phyloP scores from a whole-genome alignment of 202 grass and related monocot genomes.

The Carex arenaria region DNA sequence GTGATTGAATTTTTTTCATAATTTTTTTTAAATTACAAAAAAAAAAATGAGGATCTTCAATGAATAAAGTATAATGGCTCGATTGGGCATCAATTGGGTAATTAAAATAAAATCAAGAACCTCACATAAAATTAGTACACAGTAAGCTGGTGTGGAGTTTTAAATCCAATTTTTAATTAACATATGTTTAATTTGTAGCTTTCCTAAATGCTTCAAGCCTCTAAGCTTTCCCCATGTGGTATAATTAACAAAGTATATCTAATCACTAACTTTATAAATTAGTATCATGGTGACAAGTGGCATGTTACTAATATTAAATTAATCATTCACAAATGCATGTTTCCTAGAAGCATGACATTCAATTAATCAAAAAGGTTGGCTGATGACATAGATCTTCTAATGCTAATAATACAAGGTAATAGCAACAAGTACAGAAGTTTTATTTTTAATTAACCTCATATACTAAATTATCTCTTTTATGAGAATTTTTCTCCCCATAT shows the following conservation, averaged over 20 bases:
- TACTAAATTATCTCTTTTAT: neutral
- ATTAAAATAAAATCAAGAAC: neutral
- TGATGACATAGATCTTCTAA: neutral
- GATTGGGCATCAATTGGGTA: neutral
- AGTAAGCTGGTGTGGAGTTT: neutral
- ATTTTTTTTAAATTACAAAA: neutral
- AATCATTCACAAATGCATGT: neutral
- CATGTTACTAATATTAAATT: neutral
- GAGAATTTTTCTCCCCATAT: neutral
- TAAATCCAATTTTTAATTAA: neutral
- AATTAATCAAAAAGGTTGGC: neutral
- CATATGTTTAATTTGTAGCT: neutral
- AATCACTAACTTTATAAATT: neutral
- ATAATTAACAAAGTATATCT: neutral
- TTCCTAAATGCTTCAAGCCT: neutral
- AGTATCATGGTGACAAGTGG: neutral
- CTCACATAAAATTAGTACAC: neutral
- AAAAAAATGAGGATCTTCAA: no score
- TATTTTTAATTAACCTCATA: neutral
- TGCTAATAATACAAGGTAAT: slow-evolving; percentile 4
- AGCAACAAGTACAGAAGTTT: neutral
- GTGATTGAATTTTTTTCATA: neutral
- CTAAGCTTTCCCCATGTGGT: neutral
- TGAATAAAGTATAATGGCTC: neutral
- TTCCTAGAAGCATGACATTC: neutral